Percentiles rank a stretch among this genome's conserved stretches.
These are phyloP conservation scores for Tetragonia tetragonoides DNA, from an alignment of 148 eudicot species.

Conservation along the genomic window DNA sequence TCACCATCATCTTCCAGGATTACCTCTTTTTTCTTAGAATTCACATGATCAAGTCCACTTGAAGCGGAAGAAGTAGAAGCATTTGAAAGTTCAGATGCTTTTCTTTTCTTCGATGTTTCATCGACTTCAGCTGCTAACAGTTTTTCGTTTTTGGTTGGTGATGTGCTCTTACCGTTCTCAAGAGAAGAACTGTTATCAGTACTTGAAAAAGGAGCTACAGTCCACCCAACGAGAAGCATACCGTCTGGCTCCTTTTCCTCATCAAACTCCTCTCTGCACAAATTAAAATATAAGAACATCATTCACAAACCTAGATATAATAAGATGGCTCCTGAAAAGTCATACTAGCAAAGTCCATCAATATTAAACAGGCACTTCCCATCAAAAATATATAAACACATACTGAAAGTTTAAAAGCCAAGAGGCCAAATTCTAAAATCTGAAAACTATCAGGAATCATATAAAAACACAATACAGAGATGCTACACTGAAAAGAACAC, in stretches of 20 bases:
- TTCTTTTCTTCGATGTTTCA: slow-evolving; percentile 61
- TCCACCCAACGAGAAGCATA: slow-evolving; percentile 93
- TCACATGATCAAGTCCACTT: slow-evolving; percentile 15
- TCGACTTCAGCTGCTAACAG: slow-evolving; percentile 34
- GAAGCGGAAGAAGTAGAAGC: slow-evolving; percentile 26
- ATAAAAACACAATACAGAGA: too few species aligned
- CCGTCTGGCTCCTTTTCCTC: slow-evolving; percentile 97
- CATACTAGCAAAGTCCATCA: too few species aligned
- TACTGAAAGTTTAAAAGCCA: not conserved
- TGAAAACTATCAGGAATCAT: too few species aligned
- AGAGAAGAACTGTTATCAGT: slow-evolving; percentile 38
- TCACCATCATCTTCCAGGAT: slow-evolving; percentile 45
- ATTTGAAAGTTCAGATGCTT: slow-evolving; percentile 42
- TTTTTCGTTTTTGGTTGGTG: slow-evolving; percentile 32
- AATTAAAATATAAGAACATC: not conserved
- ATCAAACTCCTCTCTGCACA: slow-evolving; percentile 83
- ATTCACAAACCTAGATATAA: not conserved
- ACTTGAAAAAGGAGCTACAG: slow-evolving; percentile 43
- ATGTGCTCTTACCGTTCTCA: slow-evolving; percentile 56
- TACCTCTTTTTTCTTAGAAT: slow-evolving; percentile 40
- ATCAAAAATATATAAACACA: not conserved
- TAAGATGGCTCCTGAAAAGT: too few species aligned
- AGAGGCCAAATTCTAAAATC: not conserved
- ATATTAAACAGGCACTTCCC: too few species aligned
- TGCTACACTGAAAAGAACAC: too few species aligned